Evolutionary conservation across 2,329 filamentous ascomycete genomes (phyloP).

Genomic region (Trichoderma sp.): DNA sequence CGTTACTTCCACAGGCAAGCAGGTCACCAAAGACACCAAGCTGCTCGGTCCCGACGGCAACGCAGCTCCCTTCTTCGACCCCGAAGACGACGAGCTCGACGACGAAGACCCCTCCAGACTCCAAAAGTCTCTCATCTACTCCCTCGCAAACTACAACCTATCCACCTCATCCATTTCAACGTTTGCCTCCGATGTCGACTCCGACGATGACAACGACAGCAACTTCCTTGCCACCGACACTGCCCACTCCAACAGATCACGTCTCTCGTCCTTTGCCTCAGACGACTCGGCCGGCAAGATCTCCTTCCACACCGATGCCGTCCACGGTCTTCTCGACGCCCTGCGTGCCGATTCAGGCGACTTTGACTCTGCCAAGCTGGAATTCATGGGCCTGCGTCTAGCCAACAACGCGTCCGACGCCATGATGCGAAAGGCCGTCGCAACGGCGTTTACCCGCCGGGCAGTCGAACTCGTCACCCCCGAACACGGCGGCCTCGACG

Average conservation of each 20-base stretch:
- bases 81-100: slow-evolving; percentile 50
- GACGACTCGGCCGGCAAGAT: slow-evolving; percentile 59
- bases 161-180: slow-evolving; percentile 57
- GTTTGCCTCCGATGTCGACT: slow-evolving; percentile 62
- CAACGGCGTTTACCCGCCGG: slow-evolving; percentile 78
- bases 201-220: slow-evolving; percentile 65
- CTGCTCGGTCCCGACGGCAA: slow-evolving; percentile 52
- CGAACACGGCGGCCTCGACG: slow-evolving; percentile 53
- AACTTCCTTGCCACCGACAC: slow-evolving; percentile 49
- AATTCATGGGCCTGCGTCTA: slow-evolving; percentile 91
- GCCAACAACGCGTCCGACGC: slow-evolving; percentile 85
- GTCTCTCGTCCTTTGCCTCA: slow-evolving; percentile 70
- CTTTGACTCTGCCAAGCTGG: slow-evolving; percentile 79
- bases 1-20: slow-evolving; percentile 38
- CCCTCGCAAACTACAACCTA: slow-evolving; percentile 51
- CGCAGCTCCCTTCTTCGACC: slow-evolving; percentile 48
- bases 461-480: slow-evolving; percentile 65
- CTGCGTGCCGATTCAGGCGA: slow-evolving; percentile 72
- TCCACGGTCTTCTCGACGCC: slow-evolving; percentile 81
- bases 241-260: slow-evolving; percentile 54
- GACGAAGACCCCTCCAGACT: slow-evolving; percentile 50
- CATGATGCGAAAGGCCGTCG: slow-evolving; percentile 83
- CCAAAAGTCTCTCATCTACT: slow-evolving; percentile 57
- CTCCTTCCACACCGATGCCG: slow-evolving; percentile 82
- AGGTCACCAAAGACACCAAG: slow-evolving; percentile 41